Conservation (phyloP, 306 rosid species). For the Rosa persica region DNA sequence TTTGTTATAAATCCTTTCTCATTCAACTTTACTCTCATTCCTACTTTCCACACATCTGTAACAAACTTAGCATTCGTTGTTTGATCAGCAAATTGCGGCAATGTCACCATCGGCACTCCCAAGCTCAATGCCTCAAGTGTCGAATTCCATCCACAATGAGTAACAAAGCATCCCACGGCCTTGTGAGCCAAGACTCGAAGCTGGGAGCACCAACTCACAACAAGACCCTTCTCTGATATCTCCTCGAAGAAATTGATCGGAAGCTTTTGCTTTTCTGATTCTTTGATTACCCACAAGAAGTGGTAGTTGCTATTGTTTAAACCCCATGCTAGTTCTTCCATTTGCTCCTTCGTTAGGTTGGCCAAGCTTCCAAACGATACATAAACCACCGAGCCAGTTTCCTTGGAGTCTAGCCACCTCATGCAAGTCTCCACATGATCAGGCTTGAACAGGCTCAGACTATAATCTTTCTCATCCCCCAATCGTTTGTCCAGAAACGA, state of each 20-base stretch:
- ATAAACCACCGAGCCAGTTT: slow-evolving; percentile 22
- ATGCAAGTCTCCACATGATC: not conserved
- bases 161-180: slow-evolving; percentile 32
- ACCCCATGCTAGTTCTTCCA: slow-evolving; percentile 25
- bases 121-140: slow-evolving; percentile 23
- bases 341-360: slow-evolving; percentile 4
- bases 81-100: slow-evolving; percentile 32
- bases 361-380: slow-evolving; percentile 37
- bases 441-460: slow-evolving; percentile 12
- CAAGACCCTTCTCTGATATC: slow-evolving; percentile 12
- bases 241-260: slow-evolving; percentile 19
- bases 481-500: slow-evolving; percentile 18
- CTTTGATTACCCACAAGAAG: slow-evolving; percentile 31
- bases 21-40: slow-evolving; percentile 24
- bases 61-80: slow-evolving; percentile 27
- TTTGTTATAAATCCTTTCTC: slow-evolving; percentile 11
- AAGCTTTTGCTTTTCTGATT: slow-evolving; percentile 22
- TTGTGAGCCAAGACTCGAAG: slow-evolving; percentile 24
- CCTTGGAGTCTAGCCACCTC: slow-evolving; percentile 28
- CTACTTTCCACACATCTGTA: slow-evolving; percentile 22
- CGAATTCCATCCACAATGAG: slow-evolving; percentile 39
- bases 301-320: not conserved
- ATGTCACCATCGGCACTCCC: slow-evolving; percentile 31
- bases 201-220: slow-evolving; percentile 32
- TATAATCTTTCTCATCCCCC: slow-evolving; percentile 12